A percentile compares a stretch with the other conserved stretches of the same genome.
phyloP scores from a whole-genome alignment of 805 yeast genomes.

The Jamesozyma spencerorum region DNA sequence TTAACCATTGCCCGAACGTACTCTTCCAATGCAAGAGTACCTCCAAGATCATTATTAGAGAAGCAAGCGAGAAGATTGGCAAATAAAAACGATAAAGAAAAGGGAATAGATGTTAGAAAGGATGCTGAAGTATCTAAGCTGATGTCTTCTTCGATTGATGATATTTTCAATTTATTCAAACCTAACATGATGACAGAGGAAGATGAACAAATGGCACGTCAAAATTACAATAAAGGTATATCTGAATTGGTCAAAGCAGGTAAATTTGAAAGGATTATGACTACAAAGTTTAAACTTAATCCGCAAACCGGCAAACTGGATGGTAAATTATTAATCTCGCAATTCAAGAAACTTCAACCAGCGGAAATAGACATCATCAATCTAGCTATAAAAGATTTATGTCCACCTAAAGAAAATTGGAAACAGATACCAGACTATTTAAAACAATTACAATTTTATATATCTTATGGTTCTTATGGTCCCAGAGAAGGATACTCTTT shows the following conservation, averaged over 20 bases:
- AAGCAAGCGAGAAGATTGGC: slow-evolving; percentile 17
- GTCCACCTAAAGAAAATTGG: slow-evolving; percentile 41
- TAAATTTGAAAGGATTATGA: slow-evolving; percentile 10
- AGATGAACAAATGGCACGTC: slow-evolving; percentile 15
- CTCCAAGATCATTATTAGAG: slow-evolving; percentile 15
- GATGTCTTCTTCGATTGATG: slow-evolving; percentile 13
- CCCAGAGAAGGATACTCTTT: slow-evolving; percentile 49
- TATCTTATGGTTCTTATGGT: slow-evolving; percentile 65
- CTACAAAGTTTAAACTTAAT: slow-evolving; percentile 9
- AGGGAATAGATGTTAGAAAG: slow-evolving; percentile 7
- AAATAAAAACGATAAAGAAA: slow-evolving; percentile 3
- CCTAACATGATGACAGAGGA: slow-evolving; percentile 19
- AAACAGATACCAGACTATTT: slow-evolving; percentile 36
- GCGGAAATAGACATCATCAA: slow-evolving; percentile 14
- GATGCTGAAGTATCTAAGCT: background rate
- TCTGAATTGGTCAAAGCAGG: slow-evolving; percentile 10
- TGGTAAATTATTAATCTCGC: slow-evolving; percentile 2
- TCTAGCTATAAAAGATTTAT: slow-evolving; percentile 16
- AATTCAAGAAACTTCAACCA: slow-evolving; percentile 9
- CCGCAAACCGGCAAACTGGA: slow-evolving; percentile 1
- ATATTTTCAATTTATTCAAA: slow-evolving; percentile 20
- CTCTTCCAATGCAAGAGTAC: slow-evolving; percentile 3
- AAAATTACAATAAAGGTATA: slow-evolving; percentile 6
- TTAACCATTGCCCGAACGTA: no score
- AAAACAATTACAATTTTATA: slow-evolving; percentile 50